A percentile compares a stretch with the other conserved stretches of the same genome.
Conservation (phyloP, 2,329 filamentous ascomycete species). For the Colletotrichum eremochloae region DNA sequence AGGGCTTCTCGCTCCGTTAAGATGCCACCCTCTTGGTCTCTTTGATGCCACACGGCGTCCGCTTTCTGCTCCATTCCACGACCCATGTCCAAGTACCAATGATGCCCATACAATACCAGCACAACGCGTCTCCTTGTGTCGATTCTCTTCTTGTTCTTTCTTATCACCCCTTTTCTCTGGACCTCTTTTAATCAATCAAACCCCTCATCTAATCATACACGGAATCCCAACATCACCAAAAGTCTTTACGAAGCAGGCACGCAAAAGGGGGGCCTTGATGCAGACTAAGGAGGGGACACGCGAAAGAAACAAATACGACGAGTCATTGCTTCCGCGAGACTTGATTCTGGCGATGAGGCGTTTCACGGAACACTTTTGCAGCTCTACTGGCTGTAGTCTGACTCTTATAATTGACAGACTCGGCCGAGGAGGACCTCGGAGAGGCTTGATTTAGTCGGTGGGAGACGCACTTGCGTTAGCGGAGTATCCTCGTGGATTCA, state of each 20-base stretch:
- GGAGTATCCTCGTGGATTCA: constrained; percentile 39
- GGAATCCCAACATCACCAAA: constrained; percentile 53
- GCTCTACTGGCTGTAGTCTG: constrained; percentile 31
- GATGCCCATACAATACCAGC: constrained; percentile 72
- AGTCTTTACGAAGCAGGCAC: constrained; percentile 55
- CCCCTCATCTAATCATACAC: constrained; percentile 43
- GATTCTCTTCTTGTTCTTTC: constrained; percentile 42
- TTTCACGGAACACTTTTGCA: constrained; percentile 41
- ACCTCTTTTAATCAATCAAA: constrained; percentile 43
- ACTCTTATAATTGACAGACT: constrained; percentile 21
- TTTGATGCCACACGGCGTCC: constrained; percentile 30
- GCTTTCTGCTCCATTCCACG: constrained; percentile 53
- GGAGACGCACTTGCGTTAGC: constrained; percentile 36
- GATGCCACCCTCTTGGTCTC: constrained; percentile 37
- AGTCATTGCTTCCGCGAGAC: constrained; percentile 42
- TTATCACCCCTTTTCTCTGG: constrained; percentile 41
- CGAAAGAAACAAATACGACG: constrained; percentile 34
- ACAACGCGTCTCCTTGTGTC: constrained; percentile 64
- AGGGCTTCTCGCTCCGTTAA: constrained; percentile 99
- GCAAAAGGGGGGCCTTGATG: constrained; percentile 48
- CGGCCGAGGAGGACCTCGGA: constrained; percentile 42
- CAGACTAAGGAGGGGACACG: constrained; percentile 48
- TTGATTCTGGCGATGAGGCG: constrained; percentile 42
- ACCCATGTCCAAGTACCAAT: constrained; percentile 70
- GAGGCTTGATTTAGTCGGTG: constrained; percentile 38